Percentiles rank a stretch among this genome's conserved stretches.
These are phyloP conservation scores for Botryotinia convoluta DNA, from an alignment of 2,329 filamentous ascomycete genomes.

Conservation along the genomic window DNA sequence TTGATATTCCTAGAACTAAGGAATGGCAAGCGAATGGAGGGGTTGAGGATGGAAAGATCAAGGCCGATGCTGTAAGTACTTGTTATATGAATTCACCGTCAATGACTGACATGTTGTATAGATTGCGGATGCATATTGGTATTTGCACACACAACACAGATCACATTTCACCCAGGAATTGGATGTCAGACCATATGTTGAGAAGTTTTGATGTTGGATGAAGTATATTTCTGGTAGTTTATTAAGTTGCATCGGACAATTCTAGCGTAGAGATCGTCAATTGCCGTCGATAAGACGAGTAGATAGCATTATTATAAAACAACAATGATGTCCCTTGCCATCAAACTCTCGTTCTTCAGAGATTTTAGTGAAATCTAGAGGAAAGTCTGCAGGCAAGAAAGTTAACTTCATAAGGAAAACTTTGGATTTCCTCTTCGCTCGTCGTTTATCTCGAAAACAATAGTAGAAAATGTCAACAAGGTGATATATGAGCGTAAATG, in stretches of 20 bases:
- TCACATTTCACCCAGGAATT: constrained; percentile 80
- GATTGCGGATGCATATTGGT: constrained; percentile 83
- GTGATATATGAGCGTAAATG: constrained; percentile 77
- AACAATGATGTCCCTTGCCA: constrained; percentile 69
- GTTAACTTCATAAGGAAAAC: constrained; percentile 44
- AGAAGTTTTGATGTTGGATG: constrained; percentile 57
- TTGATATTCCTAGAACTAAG: constrained; percentile 74
- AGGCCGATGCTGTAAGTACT: constrained; percentile 65
- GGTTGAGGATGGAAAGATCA: constrained; percentile 62
- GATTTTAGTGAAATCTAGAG: constrained; percentile 49
- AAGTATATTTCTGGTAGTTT: background rate
- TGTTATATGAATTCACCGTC: background rate
- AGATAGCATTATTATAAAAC: background rate
- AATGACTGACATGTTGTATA: constrained; percentile 40
- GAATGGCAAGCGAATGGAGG: constrained; percentile 46
- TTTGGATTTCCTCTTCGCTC: constrained; percentile 74
- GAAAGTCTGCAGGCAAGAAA: constrained; percentile 81
- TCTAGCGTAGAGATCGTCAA: background rate
- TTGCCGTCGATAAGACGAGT: background rate
- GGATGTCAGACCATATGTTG: constrained; percentile 75
- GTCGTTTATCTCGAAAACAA: constrained; percentile 91
- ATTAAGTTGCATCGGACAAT: background rate
- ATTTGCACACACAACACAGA: constrained; percentile 73
- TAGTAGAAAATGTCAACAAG: constrained; percentile 61
- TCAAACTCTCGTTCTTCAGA: constrained; percentile 77